A percentile compares a stretch with the other conserved stretches of the same genome.
phyloP scores from a whole-genome alignment of 768 basidiomycete genomes.

The Hemileccinum rubropunctum region DNA sequence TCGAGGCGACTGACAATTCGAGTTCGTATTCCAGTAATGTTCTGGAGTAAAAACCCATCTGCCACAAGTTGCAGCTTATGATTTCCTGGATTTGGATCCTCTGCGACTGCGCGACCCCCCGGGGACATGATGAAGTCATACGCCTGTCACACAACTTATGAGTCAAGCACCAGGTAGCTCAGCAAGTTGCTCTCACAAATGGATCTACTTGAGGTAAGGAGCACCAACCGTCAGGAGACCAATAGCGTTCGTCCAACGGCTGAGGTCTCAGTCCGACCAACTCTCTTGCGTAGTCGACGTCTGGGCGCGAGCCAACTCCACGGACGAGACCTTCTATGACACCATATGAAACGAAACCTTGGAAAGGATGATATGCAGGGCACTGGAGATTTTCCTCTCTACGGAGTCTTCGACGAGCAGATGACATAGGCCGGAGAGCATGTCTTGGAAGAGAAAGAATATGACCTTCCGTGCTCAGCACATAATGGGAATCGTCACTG shows the following conservation, averaged over 20 bases:
- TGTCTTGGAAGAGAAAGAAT: conserved; percentile 62
- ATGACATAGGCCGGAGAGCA: conserved; percentile 55
- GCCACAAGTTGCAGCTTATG: conserved; percentile 59
- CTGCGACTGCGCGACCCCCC: conserved; percentile 47
- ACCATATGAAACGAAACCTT: conserved; percentile 31
- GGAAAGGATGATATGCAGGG: conserved; percentile 56
- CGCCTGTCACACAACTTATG: conserved; percentile 42
- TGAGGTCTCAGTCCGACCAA: conserved; percentile 56
- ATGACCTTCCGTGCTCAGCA: conserved; percentile 96
- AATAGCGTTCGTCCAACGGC: conserved; percentile 50
- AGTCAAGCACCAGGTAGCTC: neutral
- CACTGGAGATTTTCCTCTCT: conserved; percentile 70
- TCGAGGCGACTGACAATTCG: conserved; percentile 79
- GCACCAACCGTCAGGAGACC: conserved; percentile 76
- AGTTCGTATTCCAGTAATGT: conserved; percentile 75
- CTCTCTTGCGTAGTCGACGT: conserved; percentile 78
- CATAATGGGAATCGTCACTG: conserved; percentile 76
- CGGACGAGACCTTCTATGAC: conserved; percentile 49
- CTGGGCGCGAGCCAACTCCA: conserved; percentile 69
- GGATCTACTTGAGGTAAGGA: conserved; percentile 62
- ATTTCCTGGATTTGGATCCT: conserved; percentile 68
- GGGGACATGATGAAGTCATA: conserved; percentile 80
- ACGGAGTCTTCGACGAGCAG: conserved; percentile 57
- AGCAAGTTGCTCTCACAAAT: conserved; percentile 50
- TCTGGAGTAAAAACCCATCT: conserved; percentile 74